Evolutionary conservation across 257 asterid genomes (phyloP).

Genomic region (Phtheirospermum japonicum): DNA sequence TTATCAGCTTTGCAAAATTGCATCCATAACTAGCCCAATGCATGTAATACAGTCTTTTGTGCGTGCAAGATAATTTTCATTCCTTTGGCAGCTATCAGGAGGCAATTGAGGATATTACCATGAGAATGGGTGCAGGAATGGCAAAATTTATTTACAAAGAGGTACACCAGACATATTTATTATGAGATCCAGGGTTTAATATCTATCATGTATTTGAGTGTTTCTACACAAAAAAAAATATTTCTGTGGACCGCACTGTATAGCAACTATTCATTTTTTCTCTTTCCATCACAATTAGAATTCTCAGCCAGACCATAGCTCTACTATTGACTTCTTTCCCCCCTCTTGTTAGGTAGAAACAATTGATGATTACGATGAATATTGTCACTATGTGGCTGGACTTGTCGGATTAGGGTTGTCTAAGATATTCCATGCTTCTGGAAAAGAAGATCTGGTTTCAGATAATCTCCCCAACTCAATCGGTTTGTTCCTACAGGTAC

Average conservation of each 20-base stretch:
- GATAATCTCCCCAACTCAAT: constrained; percentile 78
- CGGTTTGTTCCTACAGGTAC: constrained; percentile 89
- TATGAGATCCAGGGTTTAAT: too few species aligned
- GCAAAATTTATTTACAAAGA: constrained; percentile 94
- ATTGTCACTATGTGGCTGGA: constrained; percentile 97
- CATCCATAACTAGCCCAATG: too few species aligned
- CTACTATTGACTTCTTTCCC: background rate
- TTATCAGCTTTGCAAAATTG: too few species aligned
- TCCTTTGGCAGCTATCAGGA: constrained; percentile 72
- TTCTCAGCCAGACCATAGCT: too few species aligned
- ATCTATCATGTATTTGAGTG: background rate
- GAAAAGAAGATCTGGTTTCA: constrained; percentile 66
- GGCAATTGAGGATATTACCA: constrained; percentile 92
- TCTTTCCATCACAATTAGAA: too few species aligned
- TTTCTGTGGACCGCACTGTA: too few species aligned
- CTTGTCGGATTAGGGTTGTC: constrained; percentile 94
- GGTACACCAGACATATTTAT: constrained; percentile 38
- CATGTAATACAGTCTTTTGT: constrained; percentile 2
- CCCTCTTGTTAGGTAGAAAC: constrained; percentile 72
- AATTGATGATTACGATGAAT: constrained; percentile 77
- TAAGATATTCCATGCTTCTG: constrained; percentile 87
- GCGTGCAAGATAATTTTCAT: constrained; percentile 22
- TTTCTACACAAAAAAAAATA: background rate
- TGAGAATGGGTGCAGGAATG: constrained; percentile 99
- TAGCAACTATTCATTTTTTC: too few species aligned